phyloP scores from a whole-genome alignment of 2,329 filamentous ascomycete genomes.

The Bipolaris cookei region DNA sequence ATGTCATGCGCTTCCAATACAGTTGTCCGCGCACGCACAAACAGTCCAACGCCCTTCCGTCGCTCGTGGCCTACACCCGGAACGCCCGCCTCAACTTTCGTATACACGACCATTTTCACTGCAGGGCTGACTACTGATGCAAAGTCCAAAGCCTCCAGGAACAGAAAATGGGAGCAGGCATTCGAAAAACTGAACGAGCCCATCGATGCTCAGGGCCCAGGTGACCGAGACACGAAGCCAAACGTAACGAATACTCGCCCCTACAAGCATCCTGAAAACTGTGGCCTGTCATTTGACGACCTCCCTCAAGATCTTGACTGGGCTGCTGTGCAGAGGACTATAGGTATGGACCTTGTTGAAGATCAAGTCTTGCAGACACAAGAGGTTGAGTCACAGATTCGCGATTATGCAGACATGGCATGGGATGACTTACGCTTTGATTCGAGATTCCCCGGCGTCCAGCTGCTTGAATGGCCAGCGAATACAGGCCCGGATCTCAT shows the following conservation, averaged over 20 bases:
- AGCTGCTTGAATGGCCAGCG: constrained; percentile 44
- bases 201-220: not conserved
- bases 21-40: constrained; percentile 58
- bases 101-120: constrained; percentile 71
- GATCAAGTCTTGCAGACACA: constrained; percentile 25
- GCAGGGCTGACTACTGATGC: constrained; percentile 69
- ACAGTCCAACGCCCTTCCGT: constrained; percentile 58
- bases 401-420: constrained; percentile 21
- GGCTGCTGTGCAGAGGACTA: constrained; percentile 21
- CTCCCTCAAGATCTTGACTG: constrained; percentile 32
- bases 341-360: constrained; percentile 37
- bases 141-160: constrained; percentile 60
- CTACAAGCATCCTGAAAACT: not conserved
- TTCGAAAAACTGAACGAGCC: constrained; percentile 53
- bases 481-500: constrained; percentile 49
- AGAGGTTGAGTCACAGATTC: constrained; percentile 20
- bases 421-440: constrained; percentile 43
- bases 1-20: constrained; percentile 63
- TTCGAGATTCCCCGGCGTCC: constrained; percentile 33
- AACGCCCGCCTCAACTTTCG: constrained; percentile 66
- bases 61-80: constrained; percentile 57
- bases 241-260: not conserved
- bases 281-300: constrained; percentile 18
- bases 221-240: not conserved
- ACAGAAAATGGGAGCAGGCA: constrained; percentile 66